Base-by-base conservation (phyloP, 192 early-diverging fungal genomes). In the Coemansia sp. region DNA sequence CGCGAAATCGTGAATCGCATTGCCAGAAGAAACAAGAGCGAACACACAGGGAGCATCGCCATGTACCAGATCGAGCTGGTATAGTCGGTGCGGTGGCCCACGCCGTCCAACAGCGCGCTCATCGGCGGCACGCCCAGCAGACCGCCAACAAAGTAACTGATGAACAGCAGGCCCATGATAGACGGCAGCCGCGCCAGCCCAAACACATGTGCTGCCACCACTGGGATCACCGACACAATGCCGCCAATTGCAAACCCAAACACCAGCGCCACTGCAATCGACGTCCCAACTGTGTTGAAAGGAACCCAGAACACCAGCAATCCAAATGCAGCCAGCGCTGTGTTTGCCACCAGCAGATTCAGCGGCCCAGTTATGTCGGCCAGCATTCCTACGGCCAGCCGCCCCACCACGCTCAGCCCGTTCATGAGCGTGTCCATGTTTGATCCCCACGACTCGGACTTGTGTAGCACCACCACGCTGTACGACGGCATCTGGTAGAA, bases 351-450 rank as follows among this genome's bases (percentile, higher is more conserved):
- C 19, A 82, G 34, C 48, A 74, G 62, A 19, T 82, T 82, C 36
- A 82, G 53, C 52, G 79, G 71, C 0, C 79, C 79, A 0, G 60
- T 47, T 50, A 58, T 46, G 36, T 82, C 79, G 0, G 79, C 63
- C 52, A 76, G 44, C 22, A 82, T 46, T 4, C 79, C 79, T 2
- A 72, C 68, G 2, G 63, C 51, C 62, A 82, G 56, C 19, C 79
- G 64, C 12, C 79, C 79, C 20, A 73, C 38, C 22, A 82, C 74
- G 58, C 73, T 76, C 26, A 75, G 55, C 0, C 73, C 79, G 37
- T 82, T 82, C 73, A 82, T 82, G 5, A 82, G 53, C 22, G 74
- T 82, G 26, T 74, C 79, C 74, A 82, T 75, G 40, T 75, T 76
- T 25, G 79, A 76, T 9, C 74, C 79, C 79, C 74, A 82, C 47